Percentiles rank a stretch among this genome's conserved stretches.
phyloP scores from a whole-genome alignment of 202 grass and related monocot genomes.

The Tripidium arundinaceum region DNA sequence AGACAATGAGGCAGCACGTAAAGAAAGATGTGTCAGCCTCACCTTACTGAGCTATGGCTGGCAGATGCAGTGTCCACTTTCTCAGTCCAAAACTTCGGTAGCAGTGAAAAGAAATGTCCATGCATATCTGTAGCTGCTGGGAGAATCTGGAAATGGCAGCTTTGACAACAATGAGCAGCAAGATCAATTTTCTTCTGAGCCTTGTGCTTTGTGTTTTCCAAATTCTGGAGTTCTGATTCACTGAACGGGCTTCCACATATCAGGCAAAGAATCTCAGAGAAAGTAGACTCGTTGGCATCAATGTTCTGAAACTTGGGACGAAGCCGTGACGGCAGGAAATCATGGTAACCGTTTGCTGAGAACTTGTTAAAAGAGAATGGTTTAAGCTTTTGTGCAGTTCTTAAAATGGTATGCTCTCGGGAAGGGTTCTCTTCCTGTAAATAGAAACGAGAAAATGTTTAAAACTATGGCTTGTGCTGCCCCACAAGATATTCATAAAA shows the following conservation, averaged over 20 bases:
- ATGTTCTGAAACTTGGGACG: conserved; percentile 83
- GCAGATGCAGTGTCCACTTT: conserved; percentile 40
- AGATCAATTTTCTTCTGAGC: conserved; percentile 41
- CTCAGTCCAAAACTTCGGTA: conserved; percentile 65
- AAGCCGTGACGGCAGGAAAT: conserved; percentile 76
- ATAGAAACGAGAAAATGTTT: conserved; percentile 16
- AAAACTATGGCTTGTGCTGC: not conserved
- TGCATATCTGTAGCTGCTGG: conserved; percentile 37
- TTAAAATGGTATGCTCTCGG: conserved; percentile 86
- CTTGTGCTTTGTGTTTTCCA: conserved; percentile 53
- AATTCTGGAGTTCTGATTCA: conserved; percentile 65
- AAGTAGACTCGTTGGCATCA: conserved; percentile 45
- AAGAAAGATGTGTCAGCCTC: conserved; percentile 23
- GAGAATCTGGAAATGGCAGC: conserved; percentile 84
- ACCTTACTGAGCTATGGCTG: conserved; percentile 52
- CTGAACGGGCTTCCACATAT: conserved; percentile 72
- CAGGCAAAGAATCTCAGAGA: conserved; percentile 63
- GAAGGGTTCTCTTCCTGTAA: conserved; percentile 86
- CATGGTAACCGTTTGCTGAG: conserved; percentile 63
- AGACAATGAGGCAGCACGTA: not conserved
- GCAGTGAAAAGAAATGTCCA: conserved; percentile 59
- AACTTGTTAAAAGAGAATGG: conserved; percentile 95
- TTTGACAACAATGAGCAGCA: conserved; percentile 65
- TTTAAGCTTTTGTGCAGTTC: conserved; percentile 94
- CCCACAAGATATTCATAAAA: not conserved